Base-by-base conservation (phyloP, 2,329 filamentous ascomycete species). In the Fusarium sp. region DNA sequence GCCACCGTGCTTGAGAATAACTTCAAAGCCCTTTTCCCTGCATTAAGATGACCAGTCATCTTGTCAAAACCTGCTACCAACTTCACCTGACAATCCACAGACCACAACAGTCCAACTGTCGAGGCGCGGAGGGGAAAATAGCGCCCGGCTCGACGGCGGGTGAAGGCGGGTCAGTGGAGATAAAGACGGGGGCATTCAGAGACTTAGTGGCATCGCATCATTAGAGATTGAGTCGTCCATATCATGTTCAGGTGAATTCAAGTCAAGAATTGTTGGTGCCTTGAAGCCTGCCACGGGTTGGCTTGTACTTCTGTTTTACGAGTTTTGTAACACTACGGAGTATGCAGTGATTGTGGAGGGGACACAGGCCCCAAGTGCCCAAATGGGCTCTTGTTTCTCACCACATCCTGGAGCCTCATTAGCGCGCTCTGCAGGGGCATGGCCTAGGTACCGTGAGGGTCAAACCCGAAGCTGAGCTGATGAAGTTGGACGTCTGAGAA, bases 11-110 rank as follows among this genome's bases (percentile, higher is more conserved):
- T 73, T 52, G 61, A 70, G 68, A 60, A 66, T 69, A 67, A 57
- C 57, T 52, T 54, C 49, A 52, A 63, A 28, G 61, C 42, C 43
- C 48, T 60, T 21, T 61, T 52, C 21, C 55, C 58, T 60, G 58
- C 60, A 66, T 57, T 57, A 66, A 74, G 52, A 57, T 73, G 66
- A 71, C 66, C 49, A 64, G 72, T 73, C 68, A 74, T 39, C 56
- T 68, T 41, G 41, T 69, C 38, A 63, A 62, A 48, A 37, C 37
- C 56, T 52, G 46, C 44, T 56, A 41, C 53, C 42, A 52, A 48
- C 60, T 47, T 66, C 49, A 55, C 28, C 28, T 48, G 57, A 42
- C 26, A 38, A 26, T 43, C 31, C 18, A 53, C 31, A 37, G 24
- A 53, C 24, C 48, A 43, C 16, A 43, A 20, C 23, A 47, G 35